These are phyloP conservation scores for Pichia sp. DNA, from an alignment of 1,139 yeast species.

Conservation along the genomic window DNA sequence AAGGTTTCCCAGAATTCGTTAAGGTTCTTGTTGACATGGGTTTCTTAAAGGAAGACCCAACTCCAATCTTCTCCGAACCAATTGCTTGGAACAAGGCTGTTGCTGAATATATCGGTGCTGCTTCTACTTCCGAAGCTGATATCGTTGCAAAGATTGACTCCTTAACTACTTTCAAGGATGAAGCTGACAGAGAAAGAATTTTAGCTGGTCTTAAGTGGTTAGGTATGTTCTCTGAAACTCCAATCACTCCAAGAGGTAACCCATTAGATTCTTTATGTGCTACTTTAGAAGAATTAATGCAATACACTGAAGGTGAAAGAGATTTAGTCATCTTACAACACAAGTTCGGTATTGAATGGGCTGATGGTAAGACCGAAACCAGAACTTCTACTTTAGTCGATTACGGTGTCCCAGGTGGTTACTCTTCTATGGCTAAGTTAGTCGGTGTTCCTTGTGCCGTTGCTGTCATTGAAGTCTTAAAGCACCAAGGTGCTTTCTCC, in stretches of 20 bases:
- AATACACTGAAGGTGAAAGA: slow-evolving; percentile 93
- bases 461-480: slow-evolving; percentile 82
- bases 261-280: slow-evolving; percentile 97
- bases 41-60: slow-evolving; percentile 75
- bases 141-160: slow-evolving; percentile 71
- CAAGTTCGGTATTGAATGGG: slow-evolving; percentile 97
- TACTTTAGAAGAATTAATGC: slow-evolving; percentile 93
- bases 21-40: slow-evolving; percentile 95
- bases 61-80: slow-evolving; percentile 54
- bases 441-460: slow-evolving; percentile 99
- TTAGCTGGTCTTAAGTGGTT: slow-evolving; percentile 91
- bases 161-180: slow-evolving; percentile 78
- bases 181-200: slow-evolving; percentile 82
- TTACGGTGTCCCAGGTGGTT: slow-evolving; percentile 91
- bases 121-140: slow-evolving; percentile 68
- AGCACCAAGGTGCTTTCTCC: slow-evolving; percentile 62
- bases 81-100: slow-evolving; percentile 89
- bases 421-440: slow-evolving; percentile 97
- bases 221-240: slow-evolving; percentile 78
- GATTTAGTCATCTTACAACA: slow-evolving; percentile 95
- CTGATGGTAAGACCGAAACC: slow-evolving; percentile 84
- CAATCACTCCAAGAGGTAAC: slow-evolving; percentile 86
- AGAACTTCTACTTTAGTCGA: slow-evolving; percentile 96
- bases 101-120: slow-evolving; percentile 70
- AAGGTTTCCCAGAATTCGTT: slow-evolving; percentile 98